phyloP scores from a whole-genome alignment of 495 filamentous ascomycete species.

The Daldinia caldariorum region DNA sequence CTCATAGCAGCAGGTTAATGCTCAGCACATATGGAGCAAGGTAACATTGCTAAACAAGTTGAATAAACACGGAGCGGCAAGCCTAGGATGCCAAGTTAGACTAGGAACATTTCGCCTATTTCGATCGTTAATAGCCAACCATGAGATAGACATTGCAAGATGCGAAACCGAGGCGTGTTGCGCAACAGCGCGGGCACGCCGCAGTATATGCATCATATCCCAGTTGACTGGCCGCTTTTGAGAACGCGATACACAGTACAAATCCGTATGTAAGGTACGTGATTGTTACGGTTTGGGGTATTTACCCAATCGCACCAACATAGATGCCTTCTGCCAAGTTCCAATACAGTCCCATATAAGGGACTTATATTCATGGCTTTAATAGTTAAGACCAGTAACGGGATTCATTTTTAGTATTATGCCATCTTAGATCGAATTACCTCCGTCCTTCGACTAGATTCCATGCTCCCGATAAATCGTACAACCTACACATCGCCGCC shows the following conservation, averaged over 20 bases:
- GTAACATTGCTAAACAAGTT: conserved; percentile 37
- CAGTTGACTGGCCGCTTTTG: conserved; percentile 20
- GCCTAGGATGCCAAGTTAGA: not conserved
- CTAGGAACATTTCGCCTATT: not conserved
- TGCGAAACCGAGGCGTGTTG: conserved; percentile 17
- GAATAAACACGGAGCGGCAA: conserved; percentile 27
- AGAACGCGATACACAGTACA: conserved; percentile 16
- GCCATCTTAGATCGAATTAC: conserved; percentile 36
- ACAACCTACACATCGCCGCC: conserved; percentile 24
- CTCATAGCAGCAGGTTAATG: conserved; percentile 11
- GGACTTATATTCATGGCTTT: conserved; percentile 21
- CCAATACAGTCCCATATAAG: conserved; percentile 19
- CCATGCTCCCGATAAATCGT: conserved; percentile 22
- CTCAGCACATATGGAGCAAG: conserved; percentile 12
- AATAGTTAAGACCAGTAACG: conserved; percentile 11
- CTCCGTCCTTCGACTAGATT: conserved; percentile 22
- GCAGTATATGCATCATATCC: conserved; percentile 10
- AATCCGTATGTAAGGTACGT: too few relatives aligned
- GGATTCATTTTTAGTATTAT: conserved; percentile 18
- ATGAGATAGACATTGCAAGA: not conserved
- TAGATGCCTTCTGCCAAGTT: not conserved
- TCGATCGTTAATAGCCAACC: too few relatives aligned
- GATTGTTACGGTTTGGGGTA: conserved; percentile 21
- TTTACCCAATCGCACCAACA: conserved; percentile 4
- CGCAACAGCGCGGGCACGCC: conserved; percentile 12